Base-by-base conservation (phyloP, 2,329 filamentous ascomycete species). In the Aspergillus sp. region DNA sequence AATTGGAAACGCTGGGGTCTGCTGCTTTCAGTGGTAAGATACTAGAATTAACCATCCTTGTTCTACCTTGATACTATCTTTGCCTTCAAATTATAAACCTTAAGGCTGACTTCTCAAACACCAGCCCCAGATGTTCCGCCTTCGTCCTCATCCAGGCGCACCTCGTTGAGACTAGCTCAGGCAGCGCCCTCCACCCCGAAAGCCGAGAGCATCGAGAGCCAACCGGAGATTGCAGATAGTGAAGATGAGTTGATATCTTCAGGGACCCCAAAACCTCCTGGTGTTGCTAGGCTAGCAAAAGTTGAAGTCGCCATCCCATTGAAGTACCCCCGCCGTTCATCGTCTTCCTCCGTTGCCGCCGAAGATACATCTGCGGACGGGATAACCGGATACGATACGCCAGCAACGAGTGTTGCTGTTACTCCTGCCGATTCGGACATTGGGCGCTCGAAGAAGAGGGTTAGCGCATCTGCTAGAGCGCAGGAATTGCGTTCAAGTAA, bases 381-480 rank as follows among this genome's bases (percentile, higher is more conserved):
- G 5, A 81, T 76, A 11, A 76, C 77, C 39, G 82, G 79, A 17
- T 83, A 82, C 65, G 85, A 84, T 58, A 89, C 87, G 3, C 86
- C 86, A 4, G 82, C 78, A 39, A 89, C 87, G 19, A 87, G 84
- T 70, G 77, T 80, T 54, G 75, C 78, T 47, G 78, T 76, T 17
- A 87, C 85, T 9, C 85, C 84, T 4, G 79, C 76, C 20, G 75
- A 77, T 22, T 78, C 78, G 13, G 69, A 73, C 50, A 66, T 66
- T 27, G 69, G 62, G 19, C 58, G 56, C 12, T 46, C 65, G 59
- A 68, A 60, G 33, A 68, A 66, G 40, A 67, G 73, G 30, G 67
- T 80, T n/a, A 76, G 73, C 63, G 77, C 80, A 22, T 74, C 78
- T 11, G 74, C 75, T 42, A 78, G 79, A 54, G 77, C 75, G n/a